These are phyloP conservation scores for Dicorynia guianensis DNA, from an alignment of 306 rosid genomes.

Conservation along the genomic window DNA sequence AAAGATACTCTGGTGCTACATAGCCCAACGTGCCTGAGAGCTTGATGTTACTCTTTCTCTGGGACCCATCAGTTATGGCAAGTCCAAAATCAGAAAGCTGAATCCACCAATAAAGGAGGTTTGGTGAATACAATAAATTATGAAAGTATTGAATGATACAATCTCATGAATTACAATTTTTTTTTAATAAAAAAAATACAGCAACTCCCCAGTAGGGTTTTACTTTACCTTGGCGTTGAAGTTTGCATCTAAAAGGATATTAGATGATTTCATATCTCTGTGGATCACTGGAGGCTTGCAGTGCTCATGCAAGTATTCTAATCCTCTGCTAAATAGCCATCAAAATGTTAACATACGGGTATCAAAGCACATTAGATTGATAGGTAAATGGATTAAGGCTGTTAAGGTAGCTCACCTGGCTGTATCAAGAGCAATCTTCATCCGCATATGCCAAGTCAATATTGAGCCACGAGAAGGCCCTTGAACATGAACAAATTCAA, in stretches of 20 bases:
- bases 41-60: slow-evolving; percentile 77
- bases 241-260: slow-evolving; percentile 95
- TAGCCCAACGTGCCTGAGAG: slow-evolving; percentile 98
- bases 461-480: slow-evolving; percentile 91
- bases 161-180: neutral
- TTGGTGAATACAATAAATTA: slow-evolving; percentile 35
- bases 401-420: slow-evolving; percentile 74
- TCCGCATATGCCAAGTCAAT: slow-evolving; percentile 92
- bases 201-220: slow-evolving; percentile 37
- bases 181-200: neutral
- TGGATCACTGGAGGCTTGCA: slow-evolving; percentile 90
- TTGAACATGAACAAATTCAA: slow-evolving; percentile 38
- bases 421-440: slow-evolving; percentile 93
- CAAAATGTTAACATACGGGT: slow-evolving; percentile 42
- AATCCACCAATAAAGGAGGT: slow-evolving; percentile 43
- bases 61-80: slow-evolving; percentile 87
- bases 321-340: slow-evolving; percentile 72
- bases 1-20: slow-evolving; percentile 92
- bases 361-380: slow-evolving; percentile 5
- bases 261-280: slow-evolving; percentile 99
- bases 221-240: slow-evolving; percentile 89
- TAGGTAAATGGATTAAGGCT: neutral
- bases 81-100: slow-evolving; percentile 98
- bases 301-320: slow-evolving; percentile 94
- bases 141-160: slow-evolving; percentile 19